A percentile compares a stretch with the other conserved stretches of the same genome.
These are phyloP conservation scores for Nitzschia putrida DNA, from an alignment of 108 stramenopile genomes.

Conservation along the genomic window DNA sequence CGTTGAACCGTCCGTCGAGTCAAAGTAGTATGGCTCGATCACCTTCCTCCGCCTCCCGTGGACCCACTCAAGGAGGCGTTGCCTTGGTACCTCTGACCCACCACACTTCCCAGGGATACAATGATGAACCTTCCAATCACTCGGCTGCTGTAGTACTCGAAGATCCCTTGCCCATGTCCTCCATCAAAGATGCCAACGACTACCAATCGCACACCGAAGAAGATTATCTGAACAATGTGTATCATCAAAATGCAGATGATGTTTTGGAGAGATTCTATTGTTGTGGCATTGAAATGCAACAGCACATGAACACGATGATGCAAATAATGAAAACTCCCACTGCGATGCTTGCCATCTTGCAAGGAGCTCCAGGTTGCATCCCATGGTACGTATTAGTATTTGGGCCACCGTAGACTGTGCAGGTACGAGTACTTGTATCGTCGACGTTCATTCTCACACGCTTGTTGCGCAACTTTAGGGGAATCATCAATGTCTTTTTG, in stretches of 20 bases:
- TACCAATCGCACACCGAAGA: neutral
- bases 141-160: neutral
- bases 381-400: constrained; percentile 54
- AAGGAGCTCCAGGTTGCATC: constrained; percentile 89
- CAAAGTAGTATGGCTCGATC: no score
- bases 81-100: constrained; percentile 15
- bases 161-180: neutral
- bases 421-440: no score
- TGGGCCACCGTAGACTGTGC: no score
- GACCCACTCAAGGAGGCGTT: constrained; percentile 10
- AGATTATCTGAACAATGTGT: constrained; percentile 12
- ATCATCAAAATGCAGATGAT: neutral
- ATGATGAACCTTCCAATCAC: neutral
- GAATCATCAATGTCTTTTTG: constrained; percentile 80
- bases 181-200: neutral
- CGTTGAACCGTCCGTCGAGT: constrained; percentile 15
- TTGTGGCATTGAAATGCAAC: constrained; percentile 3
- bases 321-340: constrained; percentile 59
- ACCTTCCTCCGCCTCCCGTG: neutral
- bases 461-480: constrained; percentile 20
- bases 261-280: no score
- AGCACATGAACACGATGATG: constrained; percentile 39
- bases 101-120: neutral
- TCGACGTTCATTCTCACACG: no score
- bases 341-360: constrained; percentile 65